Evolutionary conservation across 208 protist species (phyloP).

Genomic region (Zelonia costaricensis): DNA sequence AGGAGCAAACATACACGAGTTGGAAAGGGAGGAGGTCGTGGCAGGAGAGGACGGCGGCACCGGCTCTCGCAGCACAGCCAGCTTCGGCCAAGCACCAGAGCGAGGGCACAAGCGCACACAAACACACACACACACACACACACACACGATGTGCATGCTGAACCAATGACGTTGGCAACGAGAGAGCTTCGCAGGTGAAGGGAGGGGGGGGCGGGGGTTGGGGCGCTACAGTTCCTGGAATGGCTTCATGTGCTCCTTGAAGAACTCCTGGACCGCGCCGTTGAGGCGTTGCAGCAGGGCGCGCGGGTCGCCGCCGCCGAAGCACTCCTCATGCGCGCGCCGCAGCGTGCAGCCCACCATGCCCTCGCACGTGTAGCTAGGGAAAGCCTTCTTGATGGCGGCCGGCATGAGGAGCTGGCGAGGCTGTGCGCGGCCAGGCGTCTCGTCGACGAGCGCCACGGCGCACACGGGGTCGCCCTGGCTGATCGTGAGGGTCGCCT

Average conservation of each 20-base stretch:
- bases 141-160: too few species aligned
- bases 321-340: conserved; percentile 32
- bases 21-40: too few species aligned
- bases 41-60: too few species aligned
- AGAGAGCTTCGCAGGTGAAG: too few species aligned
- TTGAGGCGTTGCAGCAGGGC: conserved; percentile 36
- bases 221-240: conserved; percentile 19
- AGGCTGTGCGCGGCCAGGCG: conserved; percentile 41
- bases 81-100: too few species aligned
- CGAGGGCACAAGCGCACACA: too few species aligned
- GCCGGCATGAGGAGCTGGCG: conserved; percentile 46
- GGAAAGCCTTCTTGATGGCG: conserved; percentile 37
- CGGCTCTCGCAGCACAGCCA: too few species aligned
- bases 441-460: conserved; percentile 39
- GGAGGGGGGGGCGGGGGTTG: too few species aligned
- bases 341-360: conserved; percentile 44
- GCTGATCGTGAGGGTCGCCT: conserved; percentile 54
- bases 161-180: too few species aligned
- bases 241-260: conserved; percentile 16
- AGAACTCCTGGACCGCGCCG: conserved; percentile 30
- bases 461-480: conserved; percentile 53
- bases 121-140: too few species aligned
- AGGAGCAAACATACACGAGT: too few species aligned
- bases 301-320: conserved; percentile 37
- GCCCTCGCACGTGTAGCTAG: conserved; percentile 45